A percentile compares a stretch with the other conserved stretches of the same genome.
Conservation (phyloP, 1,284 basidiomycete genomes). For the Cutaneotrichosporon sp. region DNA sequence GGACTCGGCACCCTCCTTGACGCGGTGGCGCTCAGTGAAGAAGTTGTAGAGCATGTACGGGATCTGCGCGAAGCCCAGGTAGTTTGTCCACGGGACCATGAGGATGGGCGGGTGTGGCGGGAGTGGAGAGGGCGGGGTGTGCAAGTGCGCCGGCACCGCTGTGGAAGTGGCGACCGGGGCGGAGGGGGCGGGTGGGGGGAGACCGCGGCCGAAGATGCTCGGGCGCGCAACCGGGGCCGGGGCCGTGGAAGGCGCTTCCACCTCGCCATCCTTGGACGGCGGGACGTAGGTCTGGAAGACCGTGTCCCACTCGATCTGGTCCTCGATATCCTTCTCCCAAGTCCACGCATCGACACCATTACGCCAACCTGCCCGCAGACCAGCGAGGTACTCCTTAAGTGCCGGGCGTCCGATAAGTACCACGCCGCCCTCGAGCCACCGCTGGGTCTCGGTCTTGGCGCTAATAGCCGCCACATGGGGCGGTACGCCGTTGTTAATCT, state of each 20-base stretch:
- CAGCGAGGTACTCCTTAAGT: conserved; percentile 91
- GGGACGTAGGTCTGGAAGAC: conserved; percentile 66
- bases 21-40: conserved; percentile 84
- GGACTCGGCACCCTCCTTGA: conserved; percentile 74
- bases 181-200: conserved; percentile 24
- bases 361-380: conserved; percentile 82
- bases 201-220: conserved; percentile 30
- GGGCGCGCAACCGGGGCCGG: conserved; percentile 21
- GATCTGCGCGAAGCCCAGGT: conserved; percentile 81
- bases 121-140: conserved; percentile 62
- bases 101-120: conserved; percentile 79
- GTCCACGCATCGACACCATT: conserved; percentile 68
- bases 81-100: conserved; percentile 81
- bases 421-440: conserved; percentile 75
- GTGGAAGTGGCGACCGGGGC: conserved; percentile 16
- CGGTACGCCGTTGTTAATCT: conserved; percentile 27
- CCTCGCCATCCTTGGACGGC: conserved; percentile 28
- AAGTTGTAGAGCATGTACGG: conserved; percentile 87
- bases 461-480: conserved; percentile 61
- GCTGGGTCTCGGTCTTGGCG: conserved; percentile 60
- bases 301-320: conserved; percentile 68
- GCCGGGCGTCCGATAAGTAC: conserved; percentile 87
- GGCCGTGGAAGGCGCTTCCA: conserved; percentile 25
- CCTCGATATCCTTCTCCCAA: conserved; percentile 71
- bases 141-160: conserved; percentile 43